These are phyloP conservation scores for Alternaria panax DNA, from an alignment of 2,329 filamentous ascomycete genomes.

Conservation along the genomic window DNA sequence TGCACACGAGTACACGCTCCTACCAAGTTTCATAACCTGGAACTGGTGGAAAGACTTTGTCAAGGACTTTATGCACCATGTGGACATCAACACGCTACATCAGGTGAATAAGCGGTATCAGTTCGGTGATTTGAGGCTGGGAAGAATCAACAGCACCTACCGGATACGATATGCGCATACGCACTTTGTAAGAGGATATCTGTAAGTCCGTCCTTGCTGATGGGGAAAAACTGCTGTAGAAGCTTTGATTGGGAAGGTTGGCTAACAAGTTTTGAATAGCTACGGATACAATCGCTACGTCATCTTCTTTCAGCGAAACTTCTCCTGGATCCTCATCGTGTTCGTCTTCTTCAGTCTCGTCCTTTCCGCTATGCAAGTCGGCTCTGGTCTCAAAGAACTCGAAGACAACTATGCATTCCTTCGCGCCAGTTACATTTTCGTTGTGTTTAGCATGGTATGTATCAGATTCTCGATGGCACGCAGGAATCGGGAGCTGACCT, in stretches of 20 bases:
- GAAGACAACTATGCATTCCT: conserved; percentile 33
- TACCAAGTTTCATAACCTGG: conserved; percentile 45
- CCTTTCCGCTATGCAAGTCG: conserved; percentile 50
- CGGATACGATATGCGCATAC: conserved; percentile 40
- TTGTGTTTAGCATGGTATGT: conserved; percentile 43
- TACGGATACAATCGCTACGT: conserved; percentile 52
- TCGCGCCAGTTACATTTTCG: conserved; percentile 41
- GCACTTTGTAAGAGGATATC: conserved; percentile 49
- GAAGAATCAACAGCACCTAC: conserved; percentile 48
- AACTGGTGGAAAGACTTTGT: conserved; percentile 46
- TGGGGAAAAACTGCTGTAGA: neutral
- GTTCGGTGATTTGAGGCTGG: conserved; percentile 46
- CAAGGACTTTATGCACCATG: conserved; percentile 26
- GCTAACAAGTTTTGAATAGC: neutral
- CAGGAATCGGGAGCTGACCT: neutral
- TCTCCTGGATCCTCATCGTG: conserved; percentile 47
- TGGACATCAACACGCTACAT: conserved; percentile 44
- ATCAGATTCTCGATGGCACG: neutral
- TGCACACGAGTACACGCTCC: conserved; percentile 38
- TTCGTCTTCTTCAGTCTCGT: conserved; percentile 50
- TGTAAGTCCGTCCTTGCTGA: conserved; percentile 15
- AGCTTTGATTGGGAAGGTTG: no score
- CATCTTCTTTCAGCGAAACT: conserved; percentile 50
- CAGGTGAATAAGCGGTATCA: conserved; percentile 49
- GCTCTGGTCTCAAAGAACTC: conserved; percentile 37